phyloP scores from a whole-genome alignment of 306 rosid genomes.

The Ormosia emarginata region DNA sequence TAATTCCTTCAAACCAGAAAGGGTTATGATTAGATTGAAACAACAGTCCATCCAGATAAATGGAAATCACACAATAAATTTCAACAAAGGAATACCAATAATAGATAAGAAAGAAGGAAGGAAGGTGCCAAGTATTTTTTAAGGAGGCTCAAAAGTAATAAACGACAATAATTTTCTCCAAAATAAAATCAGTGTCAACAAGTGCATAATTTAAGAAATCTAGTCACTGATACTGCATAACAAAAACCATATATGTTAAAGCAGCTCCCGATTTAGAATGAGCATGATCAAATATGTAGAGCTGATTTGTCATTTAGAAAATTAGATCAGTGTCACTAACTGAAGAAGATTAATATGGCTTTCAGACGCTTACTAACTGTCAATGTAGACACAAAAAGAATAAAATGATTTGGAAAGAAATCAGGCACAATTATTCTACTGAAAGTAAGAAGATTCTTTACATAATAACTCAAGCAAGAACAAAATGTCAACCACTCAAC shows the following conservation, averaged over 20 bases:
- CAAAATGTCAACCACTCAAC: neutral
- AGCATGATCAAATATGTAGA: neutral
- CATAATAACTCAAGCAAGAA: conserved; percentile 5
- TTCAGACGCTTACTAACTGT: neutral
- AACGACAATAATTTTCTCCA: neutral
- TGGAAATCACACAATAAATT: neutral
- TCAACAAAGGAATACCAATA: neutral
- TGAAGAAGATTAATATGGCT: neutral
- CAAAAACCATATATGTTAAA: neutral
- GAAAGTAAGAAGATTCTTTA: neutral
- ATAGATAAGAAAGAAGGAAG: neutral
- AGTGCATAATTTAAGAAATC: neutral
- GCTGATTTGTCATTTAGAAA: neutral
- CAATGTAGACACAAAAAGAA: neutral
- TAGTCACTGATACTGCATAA: neutral
- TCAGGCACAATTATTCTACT: neutral
- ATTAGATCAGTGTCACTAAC: neutral
- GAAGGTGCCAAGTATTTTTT: neutral
- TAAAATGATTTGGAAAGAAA: neutral
- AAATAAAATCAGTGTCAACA: neutral
- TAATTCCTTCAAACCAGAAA: neutral
- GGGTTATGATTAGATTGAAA: neutral
- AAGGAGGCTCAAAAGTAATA: neutral
- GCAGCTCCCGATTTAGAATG: neutral
- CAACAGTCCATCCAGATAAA: neutral